phyloP scores from a whole-genome alignment of 2,329 filamentous ascomycete genomes.

The Hysterium pulicare region DNA sequence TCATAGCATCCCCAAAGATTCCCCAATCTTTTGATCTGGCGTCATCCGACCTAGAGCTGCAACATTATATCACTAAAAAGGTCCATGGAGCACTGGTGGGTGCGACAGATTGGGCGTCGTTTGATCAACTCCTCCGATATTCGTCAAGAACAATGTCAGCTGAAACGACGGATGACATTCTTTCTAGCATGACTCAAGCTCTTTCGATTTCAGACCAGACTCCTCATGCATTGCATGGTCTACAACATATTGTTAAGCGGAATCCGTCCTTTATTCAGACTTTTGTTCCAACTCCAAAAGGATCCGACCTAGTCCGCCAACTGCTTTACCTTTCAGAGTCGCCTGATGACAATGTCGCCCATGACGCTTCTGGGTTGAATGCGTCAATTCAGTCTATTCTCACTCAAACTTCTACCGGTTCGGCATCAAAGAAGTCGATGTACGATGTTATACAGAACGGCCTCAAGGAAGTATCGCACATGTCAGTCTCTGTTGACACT shows the following conservation, averaged over 20 bases:
- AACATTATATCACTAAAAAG: slow-evolving; percentile 30
- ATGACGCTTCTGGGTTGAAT: slow-evolving; percentile 40
- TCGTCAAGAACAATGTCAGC: slow-evolving; percentile 30
- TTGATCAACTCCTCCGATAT: slow-evolving; percentile 33
- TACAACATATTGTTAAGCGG: slow-evolving; percentile 43
- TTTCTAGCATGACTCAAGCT: slow-evolving; percentile 37
- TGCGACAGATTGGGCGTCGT: slow-evolving; percentile 33
- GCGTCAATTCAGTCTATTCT: slow-evolving; percentile 33
- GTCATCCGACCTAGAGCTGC: slow-evolving; percentile 31
- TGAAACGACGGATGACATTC: slow-evolving; percentile 36
- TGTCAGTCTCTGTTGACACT: slow-evolving; percentile 50
- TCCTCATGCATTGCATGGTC: slow-evolving; percentile 40
- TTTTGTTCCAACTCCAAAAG: slow-evolving; percentile 44
- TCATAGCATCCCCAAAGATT: slow-evolving; percentile 36
- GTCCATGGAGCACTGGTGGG: slow-evolving; percentile 31
- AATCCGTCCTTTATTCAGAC: slow-evolving; percentile 40
- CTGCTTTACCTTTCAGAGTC: slow-evolving; percentile 55
- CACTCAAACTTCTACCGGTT: slow-evolving; percentile 31
- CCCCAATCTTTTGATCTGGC: slow-evolving; percentile 34
- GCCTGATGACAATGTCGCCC: slow-evolving; percentile 49
- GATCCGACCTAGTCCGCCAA: slow-evolving; percentile 50
- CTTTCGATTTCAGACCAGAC: slow-evolving; percentile 36
- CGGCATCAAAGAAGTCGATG: slow-evolving; percentile 43
- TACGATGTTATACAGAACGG: slow-evolving; percentile 53
- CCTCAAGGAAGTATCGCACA: slow-evolving; percentile 43